Evolutionary conservation across 257 asterid genomes (phyloP).

Genomic region (Galeopsis tetrahit): DNA sequence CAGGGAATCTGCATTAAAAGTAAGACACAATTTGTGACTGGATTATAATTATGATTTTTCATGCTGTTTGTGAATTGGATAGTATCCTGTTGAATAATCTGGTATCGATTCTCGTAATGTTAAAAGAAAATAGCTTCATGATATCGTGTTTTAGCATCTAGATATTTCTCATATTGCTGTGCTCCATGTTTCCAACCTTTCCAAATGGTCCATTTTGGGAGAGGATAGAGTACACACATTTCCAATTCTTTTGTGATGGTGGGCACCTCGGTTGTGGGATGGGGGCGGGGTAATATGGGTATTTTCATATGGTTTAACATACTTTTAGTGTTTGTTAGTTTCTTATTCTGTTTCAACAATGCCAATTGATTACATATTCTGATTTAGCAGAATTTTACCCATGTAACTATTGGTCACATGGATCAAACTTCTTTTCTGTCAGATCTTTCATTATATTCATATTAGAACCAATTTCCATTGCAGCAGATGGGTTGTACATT

Average conservation of each 20-base stretch:
- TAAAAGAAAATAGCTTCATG: not conserved
- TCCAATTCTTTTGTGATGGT: conserved; percentile 10
- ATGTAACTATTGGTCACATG: no score
- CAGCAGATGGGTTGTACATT: no score
- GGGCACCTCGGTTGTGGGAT: conserved; percentile 1
- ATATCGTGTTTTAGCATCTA: not conserved
- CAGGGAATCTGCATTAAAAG: conserved; percentile 87
- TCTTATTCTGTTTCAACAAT: not conserved
- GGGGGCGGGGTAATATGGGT: not conserved
- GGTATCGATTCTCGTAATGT: not conserved
- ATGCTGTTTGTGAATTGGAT: conserved; percentile 6
- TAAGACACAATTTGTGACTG: conserved; percentile 40
- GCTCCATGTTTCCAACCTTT: not conserved
- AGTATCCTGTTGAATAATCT: not conserved
- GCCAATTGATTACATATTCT: not conserved
- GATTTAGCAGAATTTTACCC: not conserved
- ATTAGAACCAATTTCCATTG: no score
- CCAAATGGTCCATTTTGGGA: not conserved
- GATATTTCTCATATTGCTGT: not conserved
- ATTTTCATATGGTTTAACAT: not conserved
- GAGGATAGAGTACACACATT: not conserved
- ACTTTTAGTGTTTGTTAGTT: not conserved
- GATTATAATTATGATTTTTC: conserved; percentile 2
- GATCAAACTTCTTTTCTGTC: not conserved
- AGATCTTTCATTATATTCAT: not conserved